phyloP scores from a whole-genome alignment of 805 yeast species.

The Candida alai region DNA sequence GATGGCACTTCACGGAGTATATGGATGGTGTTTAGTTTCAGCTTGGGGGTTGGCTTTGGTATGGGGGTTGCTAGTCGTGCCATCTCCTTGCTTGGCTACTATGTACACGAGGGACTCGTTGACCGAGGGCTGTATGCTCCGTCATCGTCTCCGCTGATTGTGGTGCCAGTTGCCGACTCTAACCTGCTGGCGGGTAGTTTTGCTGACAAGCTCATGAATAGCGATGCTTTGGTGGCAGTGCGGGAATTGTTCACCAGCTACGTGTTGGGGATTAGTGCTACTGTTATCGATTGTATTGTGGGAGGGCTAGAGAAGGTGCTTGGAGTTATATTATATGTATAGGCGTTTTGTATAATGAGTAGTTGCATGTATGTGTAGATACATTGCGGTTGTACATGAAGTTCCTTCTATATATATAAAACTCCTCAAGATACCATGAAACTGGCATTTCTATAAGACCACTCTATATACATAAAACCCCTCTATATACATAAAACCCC shows the following conservation, averaged over 20 bases:
- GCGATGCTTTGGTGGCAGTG: neutral
- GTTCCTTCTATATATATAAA: neutral
- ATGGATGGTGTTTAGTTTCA: slow-evolving; percentile 30
- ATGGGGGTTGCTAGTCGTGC: slow-evolving; percentile 24
- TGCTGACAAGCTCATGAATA: neutral
- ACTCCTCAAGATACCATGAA: slow-evolving; percentile 46
- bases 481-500: neutral
- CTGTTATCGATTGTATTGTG: slow-evolving; percentile 16
- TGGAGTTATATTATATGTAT: slow-evolving; percentile 1
- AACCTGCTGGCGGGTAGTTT: neutral
- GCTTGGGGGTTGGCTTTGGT: slow-evolving; percentile 37
- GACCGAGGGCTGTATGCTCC: neutral
- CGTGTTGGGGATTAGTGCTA: slow-evolving; percentile 9
- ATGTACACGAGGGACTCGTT: slow-evolving; percentile 5
- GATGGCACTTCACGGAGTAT: slow-evolving; percentile 4
- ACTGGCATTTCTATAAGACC: slow-evolving; percentile 70
- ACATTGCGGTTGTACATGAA: neutral
- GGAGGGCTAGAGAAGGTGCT: slow-evolving; percentile 24
- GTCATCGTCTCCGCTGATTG: neutral
- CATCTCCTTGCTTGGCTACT: slow-evolving; percentile 13
- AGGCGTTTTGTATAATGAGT: neutral
- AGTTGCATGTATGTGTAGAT: neutral
- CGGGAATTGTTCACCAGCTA: slow-evolving; percentile 3
- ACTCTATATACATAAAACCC: no score
- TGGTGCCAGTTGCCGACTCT: neutral